phyloP scores from a whole-genome alignment of 148 eudicot genomes.

The Rheum nobile region DNA sequence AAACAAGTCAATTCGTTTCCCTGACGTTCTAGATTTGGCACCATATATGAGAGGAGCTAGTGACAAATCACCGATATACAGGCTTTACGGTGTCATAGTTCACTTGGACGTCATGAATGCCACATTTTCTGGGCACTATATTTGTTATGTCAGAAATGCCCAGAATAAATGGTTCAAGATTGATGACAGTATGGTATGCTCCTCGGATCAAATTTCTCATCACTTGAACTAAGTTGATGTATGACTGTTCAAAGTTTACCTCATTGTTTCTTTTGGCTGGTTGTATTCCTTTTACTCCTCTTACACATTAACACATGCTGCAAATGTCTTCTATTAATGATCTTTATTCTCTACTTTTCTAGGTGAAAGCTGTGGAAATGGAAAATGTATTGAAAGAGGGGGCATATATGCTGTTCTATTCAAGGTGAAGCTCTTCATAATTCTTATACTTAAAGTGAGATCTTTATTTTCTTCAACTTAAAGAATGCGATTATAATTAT shows the following conservation, averaged over 20 bases:
- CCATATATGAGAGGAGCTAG: constrained; percentile 69
- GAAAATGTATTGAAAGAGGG: constrained; percentile 56
- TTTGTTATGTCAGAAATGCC: constrained; percentile 68
- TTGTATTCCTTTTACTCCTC: not conserved
- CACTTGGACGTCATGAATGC: constrained; percentile 87
- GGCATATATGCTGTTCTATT: constrained; percentile 89
- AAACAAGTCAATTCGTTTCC: constrained; percentile 62
- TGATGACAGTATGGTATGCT: constrained; percentile 68
- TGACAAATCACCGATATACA: constrained; percentile 60
- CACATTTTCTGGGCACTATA: constrained; percentile 77
- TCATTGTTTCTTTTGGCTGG: not conserved
- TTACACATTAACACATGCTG: not conserved
- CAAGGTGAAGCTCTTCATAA: constrained; percentile 36
- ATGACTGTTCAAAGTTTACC: not conserved
- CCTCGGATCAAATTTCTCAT: not conserved
- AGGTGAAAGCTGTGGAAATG: constrained; percentile 68
- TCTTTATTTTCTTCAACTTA: not conserved
- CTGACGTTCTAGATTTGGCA: constrained; percentile 66
- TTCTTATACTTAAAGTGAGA: not conserved
- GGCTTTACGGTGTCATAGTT: constrained; percentile 80
- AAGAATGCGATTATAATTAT: not conserved
- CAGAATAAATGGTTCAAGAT: constrained; percentile 76
- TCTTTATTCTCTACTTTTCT: not conserved
- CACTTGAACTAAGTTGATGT: not conserved
- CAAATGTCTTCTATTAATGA: not conserved